These are phyloP conservation scores for Malassezia psittaci DNA, from an alignment of 1,284 basidiomycete species.

Conservation along the genomic window DNA sequence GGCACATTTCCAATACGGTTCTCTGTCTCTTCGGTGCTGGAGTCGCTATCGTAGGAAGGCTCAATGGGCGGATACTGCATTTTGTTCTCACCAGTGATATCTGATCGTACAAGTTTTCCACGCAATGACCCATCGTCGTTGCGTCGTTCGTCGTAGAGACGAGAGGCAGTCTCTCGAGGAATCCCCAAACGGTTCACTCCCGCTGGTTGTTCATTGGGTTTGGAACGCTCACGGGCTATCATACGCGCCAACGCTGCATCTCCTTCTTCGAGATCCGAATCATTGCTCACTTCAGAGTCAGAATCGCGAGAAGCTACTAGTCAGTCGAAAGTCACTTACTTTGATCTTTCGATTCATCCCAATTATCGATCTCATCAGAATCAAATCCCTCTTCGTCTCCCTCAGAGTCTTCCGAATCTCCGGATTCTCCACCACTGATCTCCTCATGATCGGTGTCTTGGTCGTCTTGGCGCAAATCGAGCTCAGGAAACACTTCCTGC, in stretches of 20 bases:
- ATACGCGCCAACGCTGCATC: conserved; percentile 37
- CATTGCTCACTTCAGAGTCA: conserved; percentile 12
- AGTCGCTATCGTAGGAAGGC: conserved; percentile 91
- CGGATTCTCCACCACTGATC: conserved; percentile 49
- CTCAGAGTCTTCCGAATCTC: conserved; percentile 25
- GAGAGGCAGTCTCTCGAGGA: conserved; percentile 45
- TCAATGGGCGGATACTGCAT: conserved; percentile 84
- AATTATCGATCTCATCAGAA: conserved; percentile 31
- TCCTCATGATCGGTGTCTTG: conserved; percentile 48
- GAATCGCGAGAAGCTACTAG: conserved; percentile 19
- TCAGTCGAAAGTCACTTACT: conserved; percentile 17
- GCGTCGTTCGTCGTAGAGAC: conserved; percentile 59
- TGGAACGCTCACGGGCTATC: conserved; percentile 44
- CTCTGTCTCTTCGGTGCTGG: conserved; percentile 84
- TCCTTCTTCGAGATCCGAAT: conserved; percentile 28
- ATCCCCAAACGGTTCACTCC: conserved; percentile 40
- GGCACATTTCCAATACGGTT: conserved; percentile 93
- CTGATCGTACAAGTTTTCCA: conserved; percentile 55
- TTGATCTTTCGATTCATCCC: conserved; percentile 15
- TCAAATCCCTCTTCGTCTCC: conserved; percentile 32
- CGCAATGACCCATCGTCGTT: conserved; percentile 47
- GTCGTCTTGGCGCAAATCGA: conserved; percentile 48
- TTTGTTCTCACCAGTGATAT: conserved; percentile 77
- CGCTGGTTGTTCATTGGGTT: conserved; percentile 47
- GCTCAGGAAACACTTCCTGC: conserved; percentile 50